Evolutionary conservation across 2,329 filamentous ascomycete species (phyloP), one percentile per base, ranked within the genome.

Genomic region (Hypoxylon sp.): DNA sequence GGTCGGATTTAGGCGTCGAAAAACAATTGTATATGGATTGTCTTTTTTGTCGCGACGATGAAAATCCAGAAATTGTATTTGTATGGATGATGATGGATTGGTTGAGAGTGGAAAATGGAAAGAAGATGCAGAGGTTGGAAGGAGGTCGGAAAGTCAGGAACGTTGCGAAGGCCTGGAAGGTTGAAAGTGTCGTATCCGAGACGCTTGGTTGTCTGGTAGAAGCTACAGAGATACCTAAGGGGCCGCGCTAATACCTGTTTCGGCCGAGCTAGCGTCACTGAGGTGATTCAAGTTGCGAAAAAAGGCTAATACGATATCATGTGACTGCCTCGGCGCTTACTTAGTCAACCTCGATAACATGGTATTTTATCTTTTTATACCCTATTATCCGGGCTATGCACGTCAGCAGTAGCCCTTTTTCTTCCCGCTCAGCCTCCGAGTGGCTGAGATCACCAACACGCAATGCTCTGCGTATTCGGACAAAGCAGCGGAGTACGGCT

Each of bases 121-220:
- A 26, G 30, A 44, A 30, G 38, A 2, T 25, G 37, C 19, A 56
- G 49, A 56, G 56, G 56, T 59, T 59, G 56, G 56, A 59, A 42
- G 55, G 56, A 59, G 56, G 56, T 38, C 52, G 56, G 52, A 51
- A 41, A 11, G 51, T 49, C 37, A 47, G 35, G 56, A 41, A 53
- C 30, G 48, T 59, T 56, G 52, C 48, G 49, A 59, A 55, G 45
- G 45, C 36, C 51, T n/a, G n/a, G n/a, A n/a, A n/a, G n/a, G n/a
- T n/a, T n/a, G n/a, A n/a, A n/a, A 59, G 44, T 53, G 45, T 53
- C 46, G 51, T 53, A 55, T 59, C 56, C 53, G 53, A 59, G 56
- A 59, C 56, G 49, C 42, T 51, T 56, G 45, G 51, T 55, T 51
- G 55, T 58, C 40, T 53, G 48, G 38, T 37, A 31, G 34, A 5